Conservation (phyloP, 192 early-diverging fungal species). For the Phlyctochytrium bullatum region DNA sequence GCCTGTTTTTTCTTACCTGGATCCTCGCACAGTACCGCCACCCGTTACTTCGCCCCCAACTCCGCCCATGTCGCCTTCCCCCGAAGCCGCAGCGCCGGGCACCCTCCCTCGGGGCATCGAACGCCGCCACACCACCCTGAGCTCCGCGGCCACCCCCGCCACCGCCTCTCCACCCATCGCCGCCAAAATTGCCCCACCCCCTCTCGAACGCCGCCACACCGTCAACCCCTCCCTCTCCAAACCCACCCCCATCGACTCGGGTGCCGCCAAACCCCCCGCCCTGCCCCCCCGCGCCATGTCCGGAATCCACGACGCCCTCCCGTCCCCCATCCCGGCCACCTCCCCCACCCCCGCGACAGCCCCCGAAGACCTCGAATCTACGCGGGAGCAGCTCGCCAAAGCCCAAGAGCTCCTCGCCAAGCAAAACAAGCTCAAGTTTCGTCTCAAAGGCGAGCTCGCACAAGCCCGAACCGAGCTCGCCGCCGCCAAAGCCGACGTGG, state of each 20-base stretch:
- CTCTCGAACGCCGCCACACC: background rate
- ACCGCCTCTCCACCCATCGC: background rate
- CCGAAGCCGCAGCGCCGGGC: slow-evolving; percentile 1
- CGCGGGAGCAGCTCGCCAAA: slow-evolving; percentile 38
- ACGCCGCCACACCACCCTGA: slow-evolving; percentile 1
- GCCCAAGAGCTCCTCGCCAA: slow-evolving; percentile 39
- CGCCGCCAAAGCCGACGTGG: slow-evolving; percentile 25
- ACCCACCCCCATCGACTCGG: background rate
- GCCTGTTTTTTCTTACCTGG: background rate
- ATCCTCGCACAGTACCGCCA: background rate
- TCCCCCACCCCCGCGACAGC: background rate
- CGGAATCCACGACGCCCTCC: background rate
- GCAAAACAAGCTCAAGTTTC: slow-evolving; percentile 39
- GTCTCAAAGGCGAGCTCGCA: slow-evolving; percentile 42
- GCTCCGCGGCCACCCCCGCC: background rate
- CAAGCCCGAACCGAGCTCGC: slow-evolving; percentile 36
- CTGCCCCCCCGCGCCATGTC: background rate
- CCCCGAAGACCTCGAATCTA: slow-evolving; percentile 9
- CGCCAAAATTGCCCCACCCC: background rate
- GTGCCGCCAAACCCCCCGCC: background rate
- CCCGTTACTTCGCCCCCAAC: slow-evolving; percentile 5
- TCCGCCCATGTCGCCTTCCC: background rate
- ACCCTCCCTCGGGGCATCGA: background rate
- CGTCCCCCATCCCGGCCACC: background rate
- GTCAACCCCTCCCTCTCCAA: background rate